These are phyloP conservation scores for Paramarasmius palmivorus DNA, from an alignment of 1,284 basidiomycete species.

Conservation along the genomic window DNA sequence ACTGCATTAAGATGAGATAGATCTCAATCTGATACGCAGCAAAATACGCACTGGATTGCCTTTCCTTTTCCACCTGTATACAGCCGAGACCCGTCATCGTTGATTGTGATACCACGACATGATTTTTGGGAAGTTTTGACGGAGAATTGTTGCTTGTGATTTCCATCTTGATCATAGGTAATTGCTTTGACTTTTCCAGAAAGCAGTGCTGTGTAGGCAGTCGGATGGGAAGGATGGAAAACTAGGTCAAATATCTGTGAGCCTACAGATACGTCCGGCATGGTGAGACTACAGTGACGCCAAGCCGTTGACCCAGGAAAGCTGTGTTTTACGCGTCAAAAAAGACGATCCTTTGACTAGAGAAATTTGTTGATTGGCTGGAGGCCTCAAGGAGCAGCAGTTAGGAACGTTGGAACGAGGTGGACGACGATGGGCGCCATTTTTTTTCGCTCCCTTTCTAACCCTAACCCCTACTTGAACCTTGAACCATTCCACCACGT, in stretches of 20 bases:
- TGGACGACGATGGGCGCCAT: too few species aligned
- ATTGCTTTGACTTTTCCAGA: conserved; percentile 84
- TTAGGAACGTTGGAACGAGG: too few species aligned
- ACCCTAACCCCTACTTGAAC: too few species aligned
- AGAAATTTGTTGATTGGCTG: too few species aligned
- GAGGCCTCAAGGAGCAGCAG: too few species aligned
- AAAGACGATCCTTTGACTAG: too few species aligned
- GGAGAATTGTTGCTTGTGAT: conserved; percentile 51
- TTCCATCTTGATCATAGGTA: conserved; percentile 69
- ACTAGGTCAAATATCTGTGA: conserved; percentile 87
- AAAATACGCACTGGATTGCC: conserved; percentile 67
- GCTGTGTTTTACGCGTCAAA: not conserved
- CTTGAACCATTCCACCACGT: too few species aligned
- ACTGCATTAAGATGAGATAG: conserved; percentile 34
- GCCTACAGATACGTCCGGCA: conserved; percentile 74
- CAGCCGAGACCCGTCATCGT: conserved; percentile 63
- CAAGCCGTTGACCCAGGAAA: not conserved
- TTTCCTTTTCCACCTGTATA: conserved; percentile 88
- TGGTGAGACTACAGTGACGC: conserved; percentile 24
- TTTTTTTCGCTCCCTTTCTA: too few species aligned
- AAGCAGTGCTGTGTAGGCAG: conserved; percentile 79
- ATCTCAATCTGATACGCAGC: not conserved
- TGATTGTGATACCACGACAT: conserved; percentile 70
- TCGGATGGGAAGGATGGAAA: conserved; percentile 75
- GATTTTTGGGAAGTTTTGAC: conserved; percentile 73